These are phyloP conservation scores for Ampelomyces quisqualis DNA, from an alignment of 2,329 filamentous ascomycete species.

Conservation along the genomic window DNA sequence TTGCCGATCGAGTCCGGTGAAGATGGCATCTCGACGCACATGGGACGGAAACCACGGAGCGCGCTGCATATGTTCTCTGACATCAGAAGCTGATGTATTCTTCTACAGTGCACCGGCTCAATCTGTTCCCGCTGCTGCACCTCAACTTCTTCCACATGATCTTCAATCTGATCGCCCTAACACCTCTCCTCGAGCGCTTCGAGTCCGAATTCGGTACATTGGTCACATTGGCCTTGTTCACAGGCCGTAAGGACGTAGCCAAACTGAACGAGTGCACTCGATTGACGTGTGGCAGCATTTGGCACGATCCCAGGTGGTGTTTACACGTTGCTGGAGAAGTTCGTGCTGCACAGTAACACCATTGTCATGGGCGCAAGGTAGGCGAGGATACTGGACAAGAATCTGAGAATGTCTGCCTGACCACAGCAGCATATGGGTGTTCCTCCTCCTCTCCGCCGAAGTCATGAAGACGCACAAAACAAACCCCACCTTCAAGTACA, in stretches of 20 bases:
- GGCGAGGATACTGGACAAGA: constrained; percentile 15
- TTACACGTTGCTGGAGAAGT: constrained; percentile 77
- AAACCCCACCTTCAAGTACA: constrained; percentile 72
- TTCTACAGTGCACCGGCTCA: constrained; percentile 78
- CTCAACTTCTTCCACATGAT: constrained; percentile 75
- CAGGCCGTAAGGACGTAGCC: constrained; percentile 73
- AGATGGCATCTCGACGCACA: not conserved
- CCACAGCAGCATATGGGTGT: constrained; percentile 77
- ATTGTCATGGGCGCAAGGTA: constrained; percentile 81
- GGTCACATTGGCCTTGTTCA: constrained; percentile 81
- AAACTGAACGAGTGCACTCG: constrained; percentile 49
- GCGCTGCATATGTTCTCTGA: not conserved
- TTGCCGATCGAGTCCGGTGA: not conserved
- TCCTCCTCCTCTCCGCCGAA: constrained; percentile 81
- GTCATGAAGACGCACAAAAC: constrained; percentile 80
- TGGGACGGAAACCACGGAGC: not conserved
- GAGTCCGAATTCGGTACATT: constrained; percentile 90
- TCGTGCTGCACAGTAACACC: constrained; percentile 69
- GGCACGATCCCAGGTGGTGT: constrained; percentile 70
- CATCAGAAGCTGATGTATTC: constrained; percentile 13
- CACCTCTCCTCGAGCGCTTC: constrained; percentile 89
- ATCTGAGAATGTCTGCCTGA: fast-evolving
- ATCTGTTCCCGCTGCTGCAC: constrained; percentile 89
- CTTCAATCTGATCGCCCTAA: constrained; percentile 76
- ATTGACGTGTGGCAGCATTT: constrained; percentile 42